Evolutionary conservation across 139 green algal genomes (phyloP).

Genomic region (Dunaliella sp.): DNA sequence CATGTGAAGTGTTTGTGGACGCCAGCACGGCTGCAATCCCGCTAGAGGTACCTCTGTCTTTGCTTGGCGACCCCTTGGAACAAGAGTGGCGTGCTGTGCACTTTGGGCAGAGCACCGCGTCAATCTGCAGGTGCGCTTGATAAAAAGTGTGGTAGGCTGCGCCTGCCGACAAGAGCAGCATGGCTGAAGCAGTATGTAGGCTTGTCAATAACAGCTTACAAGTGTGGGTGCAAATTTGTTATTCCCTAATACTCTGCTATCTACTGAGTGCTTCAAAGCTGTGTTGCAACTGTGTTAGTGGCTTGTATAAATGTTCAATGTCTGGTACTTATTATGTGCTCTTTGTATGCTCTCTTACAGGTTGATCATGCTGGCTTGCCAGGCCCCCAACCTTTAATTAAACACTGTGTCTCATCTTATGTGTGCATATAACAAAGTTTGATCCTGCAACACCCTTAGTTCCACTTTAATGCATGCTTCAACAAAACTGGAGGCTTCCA

Average conservation of each 20-base stretch:
- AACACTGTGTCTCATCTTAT: not conserved
- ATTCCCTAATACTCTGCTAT: no score
- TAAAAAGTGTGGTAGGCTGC: not conserved
- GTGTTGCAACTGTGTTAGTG: no score
- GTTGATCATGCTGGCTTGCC: not conserved
- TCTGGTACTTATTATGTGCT: no score
- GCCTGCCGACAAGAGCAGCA: not conserved
- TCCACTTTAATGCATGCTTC: not conserved
- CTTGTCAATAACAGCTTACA: not conserved
- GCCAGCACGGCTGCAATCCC: constrained; percentile 26
- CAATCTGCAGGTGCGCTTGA: constrained; percentile 41
- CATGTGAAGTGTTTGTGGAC: constrained; percentile 65
- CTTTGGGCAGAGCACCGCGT: constrained; percentile 46
- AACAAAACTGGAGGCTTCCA: not conserved
- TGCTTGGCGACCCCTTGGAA: constrained; percentile 16
- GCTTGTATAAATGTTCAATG: no score
- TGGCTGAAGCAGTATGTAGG: not conserved
- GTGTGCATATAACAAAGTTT: not conserved
- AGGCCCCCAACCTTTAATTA: no score
- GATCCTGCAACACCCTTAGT: not conserved
- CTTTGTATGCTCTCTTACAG: not conserved
- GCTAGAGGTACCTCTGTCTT: constrained; percentile 25
- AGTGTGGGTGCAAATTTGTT: not conserved
- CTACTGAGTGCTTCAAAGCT: no score
- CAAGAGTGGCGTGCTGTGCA: constrained; percentile 37